Evolutionary conservation across 257 asterid genomes (phyloP).

Genomic region (Eucommia ulmoides): DNA sequence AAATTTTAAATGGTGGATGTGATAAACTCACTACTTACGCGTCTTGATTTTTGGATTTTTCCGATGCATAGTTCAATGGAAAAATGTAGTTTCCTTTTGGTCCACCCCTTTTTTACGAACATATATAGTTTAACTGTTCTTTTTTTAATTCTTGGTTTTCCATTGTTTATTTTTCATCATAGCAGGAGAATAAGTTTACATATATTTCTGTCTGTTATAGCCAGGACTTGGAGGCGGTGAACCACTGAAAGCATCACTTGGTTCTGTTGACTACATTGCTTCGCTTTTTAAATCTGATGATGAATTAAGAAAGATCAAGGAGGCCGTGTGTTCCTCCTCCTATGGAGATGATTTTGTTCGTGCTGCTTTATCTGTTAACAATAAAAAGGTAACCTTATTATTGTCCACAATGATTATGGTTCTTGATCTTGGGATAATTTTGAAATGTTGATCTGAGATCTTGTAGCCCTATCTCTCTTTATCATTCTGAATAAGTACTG

Average conservation of each 20-base stretch:
- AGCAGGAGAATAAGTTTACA: conserved; percentile 7
- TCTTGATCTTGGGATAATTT: neutral
- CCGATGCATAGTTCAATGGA: no score
- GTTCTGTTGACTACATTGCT: conserved; percentile 86
- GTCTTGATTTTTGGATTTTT: no score
- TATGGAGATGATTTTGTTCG: conserved; percentile 70
- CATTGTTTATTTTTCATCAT: neutral
- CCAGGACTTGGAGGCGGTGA: conserved; percentile 77
- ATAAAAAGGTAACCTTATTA: conserved; percentile 37
- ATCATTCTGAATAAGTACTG: no score
- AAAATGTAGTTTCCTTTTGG: neutral
- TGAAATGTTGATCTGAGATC: neutral
- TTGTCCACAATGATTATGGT: neutral
- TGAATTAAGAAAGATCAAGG: conserved; percentile 59
- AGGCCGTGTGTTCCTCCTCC: conserved; percentile 69
- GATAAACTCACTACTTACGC: no score
- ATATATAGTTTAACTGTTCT: neutral
- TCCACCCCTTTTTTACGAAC: neutral
- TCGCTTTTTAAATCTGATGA: conserved; percentile 64
- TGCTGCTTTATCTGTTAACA: conserved; percentile 86
- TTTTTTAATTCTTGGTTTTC: neutral
- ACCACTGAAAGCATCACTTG: conserved; percentile 77
- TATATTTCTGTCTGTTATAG: conserved; percentile 30
- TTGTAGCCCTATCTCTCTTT: no score
- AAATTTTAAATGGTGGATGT: no score